Conservation (phyloP, 164 flowering plant genomes). For the Malania oleifera region DNA sequence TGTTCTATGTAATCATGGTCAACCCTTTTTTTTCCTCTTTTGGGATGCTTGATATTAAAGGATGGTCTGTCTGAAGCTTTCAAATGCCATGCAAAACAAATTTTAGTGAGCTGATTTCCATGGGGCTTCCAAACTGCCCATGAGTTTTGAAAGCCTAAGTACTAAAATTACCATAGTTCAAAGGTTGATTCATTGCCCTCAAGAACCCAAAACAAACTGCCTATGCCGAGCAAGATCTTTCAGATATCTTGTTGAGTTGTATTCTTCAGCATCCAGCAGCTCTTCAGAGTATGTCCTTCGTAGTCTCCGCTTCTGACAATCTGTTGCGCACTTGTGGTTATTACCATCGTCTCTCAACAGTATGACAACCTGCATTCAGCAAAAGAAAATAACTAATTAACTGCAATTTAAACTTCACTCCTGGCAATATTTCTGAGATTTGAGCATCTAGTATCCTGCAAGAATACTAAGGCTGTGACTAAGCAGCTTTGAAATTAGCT, state of each 20-base stretch:
- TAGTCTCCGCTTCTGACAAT: conserved; percentile 5
- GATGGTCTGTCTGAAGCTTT: neutral
- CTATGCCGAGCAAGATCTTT: conserved; percentile 21
- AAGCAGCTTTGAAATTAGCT: no score
- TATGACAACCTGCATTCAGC: conserved; percentile 28
- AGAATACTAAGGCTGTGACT: no score
- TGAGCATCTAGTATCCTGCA: no score
- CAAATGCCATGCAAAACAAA: conserved; percentile 19
- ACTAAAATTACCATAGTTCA: neutral
- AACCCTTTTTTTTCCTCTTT: no score
- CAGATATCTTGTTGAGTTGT: conserved; percentile 43
- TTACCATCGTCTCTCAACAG: conserved; percentile 33
- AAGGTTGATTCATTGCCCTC: neutral
- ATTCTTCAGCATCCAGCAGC: conserved; percentile 40
- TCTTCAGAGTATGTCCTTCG: conserved; percentile 49
- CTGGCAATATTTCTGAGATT: no score
- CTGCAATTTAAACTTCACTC: no score
- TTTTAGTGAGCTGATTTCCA: neutral
- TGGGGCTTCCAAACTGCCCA: conserved; percentile 7
- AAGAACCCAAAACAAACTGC: conserved; percentile 28
- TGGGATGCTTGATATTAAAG: neutral
- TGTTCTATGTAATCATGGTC: no score
- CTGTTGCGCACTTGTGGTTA: conserved; percentile 5
- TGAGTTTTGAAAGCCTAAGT: neutral
- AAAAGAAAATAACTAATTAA: neutral